A percentile compares a stretch with the other conserved stretches of the same genome.
phyloP scores from a whole-genome alignment of 192 early-diverging fungal genomes.

The Irineochytrium annulatum region DNA sequence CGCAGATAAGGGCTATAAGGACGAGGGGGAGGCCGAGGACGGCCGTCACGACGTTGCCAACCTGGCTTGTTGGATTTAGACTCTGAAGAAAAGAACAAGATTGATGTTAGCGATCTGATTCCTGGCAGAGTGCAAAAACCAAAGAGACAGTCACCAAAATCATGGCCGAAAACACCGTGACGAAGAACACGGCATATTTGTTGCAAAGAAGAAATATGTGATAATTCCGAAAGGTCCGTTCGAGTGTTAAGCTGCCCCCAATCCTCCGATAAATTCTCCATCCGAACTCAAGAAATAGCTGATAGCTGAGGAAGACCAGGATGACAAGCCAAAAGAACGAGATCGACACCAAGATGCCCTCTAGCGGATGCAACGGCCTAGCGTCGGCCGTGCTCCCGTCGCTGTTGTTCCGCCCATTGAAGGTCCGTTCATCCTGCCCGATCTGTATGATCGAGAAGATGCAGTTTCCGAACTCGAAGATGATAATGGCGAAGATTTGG shows the following conservation, averaged over 20 bases:
- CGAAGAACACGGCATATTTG: background rate
- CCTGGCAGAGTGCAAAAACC: too few species aligned
- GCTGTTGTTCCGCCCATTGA: too few species aligned
- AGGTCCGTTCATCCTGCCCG: too few species aligned
- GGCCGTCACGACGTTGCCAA: background rate
- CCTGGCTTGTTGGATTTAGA: too few species aligned
- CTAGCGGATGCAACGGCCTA: background rate
- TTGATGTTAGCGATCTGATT: too few species aligned
- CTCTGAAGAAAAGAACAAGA: too few species aligned
- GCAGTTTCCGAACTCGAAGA: background rate
- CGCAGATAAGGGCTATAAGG: background rate
- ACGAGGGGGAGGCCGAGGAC: background rate
- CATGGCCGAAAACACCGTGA: background rate
- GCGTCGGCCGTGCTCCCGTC: too few species aligned
- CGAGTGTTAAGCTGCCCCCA: background rate
- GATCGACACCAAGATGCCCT: background rate
- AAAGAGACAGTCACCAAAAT: constrained; percentile 1
- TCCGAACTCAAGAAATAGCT: background rate
- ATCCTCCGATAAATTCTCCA: background rate
- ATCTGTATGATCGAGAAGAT: background rate
- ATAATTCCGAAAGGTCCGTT: background rate
- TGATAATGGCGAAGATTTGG: background rate
- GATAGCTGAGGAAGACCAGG: background rate
- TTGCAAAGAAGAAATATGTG: background rate
- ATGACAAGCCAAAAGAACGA: background rate